phyloP scores from a whole-genome alignment of 2,329 filamentous ascomycete species.

The Aureobasidium lini region DNA sequence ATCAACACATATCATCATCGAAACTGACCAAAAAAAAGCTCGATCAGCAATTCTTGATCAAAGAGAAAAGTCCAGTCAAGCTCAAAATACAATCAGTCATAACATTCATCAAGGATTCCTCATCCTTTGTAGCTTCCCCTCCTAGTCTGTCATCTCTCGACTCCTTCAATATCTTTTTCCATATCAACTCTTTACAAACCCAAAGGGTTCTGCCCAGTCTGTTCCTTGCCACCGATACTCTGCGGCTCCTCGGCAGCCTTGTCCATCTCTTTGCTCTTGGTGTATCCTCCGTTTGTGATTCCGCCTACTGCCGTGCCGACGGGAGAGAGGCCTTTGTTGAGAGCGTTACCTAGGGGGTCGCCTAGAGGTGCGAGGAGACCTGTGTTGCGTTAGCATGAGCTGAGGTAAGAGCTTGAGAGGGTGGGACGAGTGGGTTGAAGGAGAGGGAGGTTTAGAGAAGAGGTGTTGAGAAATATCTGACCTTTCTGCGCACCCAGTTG shows the following conservation, averaged over 20 bases:
- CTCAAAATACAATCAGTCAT: no score
- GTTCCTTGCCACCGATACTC: constrained; percentile 28
- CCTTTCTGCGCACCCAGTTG: constrained; percentile 2
- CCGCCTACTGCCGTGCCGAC: constrained; percentile 25
- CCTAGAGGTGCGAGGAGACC: constrained; percentile 24
- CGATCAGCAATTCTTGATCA: no score
- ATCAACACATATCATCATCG: not conserved
- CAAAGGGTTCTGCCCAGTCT: constrained; percentile 30
- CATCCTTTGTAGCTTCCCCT: not conserved
- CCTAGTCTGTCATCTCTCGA: not conserved
- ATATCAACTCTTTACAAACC: constrained; percentile 25
- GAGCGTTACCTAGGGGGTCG: constrained; percentile 28
- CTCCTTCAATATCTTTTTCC: no score
- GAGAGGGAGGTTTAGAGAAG: no score
- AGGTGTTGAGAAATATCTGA: not conserved
- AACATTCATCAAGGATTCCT: not conserved
- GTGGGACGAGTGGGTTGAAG: no score
- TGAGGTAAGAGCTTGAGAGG: no score
- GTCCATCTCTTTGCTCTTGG: constrained; percentile 7
- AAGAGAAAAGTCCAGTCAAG: no score
- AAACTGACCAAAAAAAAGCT: no score
- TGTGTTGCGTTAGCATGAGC: not conserved
- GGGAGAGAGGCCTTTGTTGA: constrained; percentile 24
- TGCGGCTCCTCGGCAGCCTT: constrained; percentile 18
- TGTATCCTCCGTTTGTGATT: constrained; percentile 7